phyloP scores from a whole-genome alignment of 2,329 filamentous ascomycete species.

The Phialophora macrospora region DNA sequence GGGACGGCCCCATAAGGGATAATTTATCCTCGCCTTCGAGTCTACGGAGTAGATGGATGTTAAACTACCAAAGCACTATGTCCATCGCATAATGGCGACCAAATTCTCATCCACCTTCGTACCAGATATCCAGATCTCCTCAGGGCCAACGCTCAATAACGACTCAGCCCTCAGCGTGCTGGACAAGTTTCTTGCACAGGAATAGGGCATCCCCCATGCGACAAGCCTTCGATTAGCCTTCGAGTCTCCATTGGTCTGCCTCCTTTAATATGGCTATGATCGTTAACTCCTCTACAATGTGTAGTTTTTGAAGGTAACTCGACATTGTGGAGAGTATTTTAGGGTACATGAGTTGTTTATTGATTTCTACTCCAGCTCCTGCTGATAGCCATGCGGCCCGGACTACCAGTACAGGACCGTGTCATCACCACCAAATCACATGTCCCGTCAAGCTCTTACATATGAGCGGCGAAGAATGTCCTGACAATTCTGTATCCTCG shows the following conservation, averaged over 20 bases:
- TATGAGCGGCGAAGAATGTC: conserved; percentile 23
- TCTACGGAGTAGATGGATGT: too few relatives aligned
- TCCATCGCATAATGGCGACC: too few relatives aligned
- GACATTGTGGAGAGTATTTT: not conserved
- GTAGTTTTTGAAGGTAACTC: not conserved
- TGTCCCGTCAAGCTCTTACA: conserved; percentile 38
- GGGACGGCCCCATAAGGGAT: too few relatives aligned
- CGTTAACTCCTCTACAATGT: not conserved
- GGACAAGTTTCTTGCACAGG: not conserved
- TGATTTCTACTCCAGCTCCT: not conserved
- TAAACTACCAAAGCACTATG: too few relatives aligned
- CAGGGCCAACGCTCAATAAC: too few relatives aligned
- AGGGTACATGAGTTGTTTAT: not conserved
- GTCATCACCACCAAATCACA: not conserved
- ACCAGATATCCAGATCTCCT: too few relatives aligned
- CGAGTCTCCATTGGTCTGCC: too few relatives aligned
- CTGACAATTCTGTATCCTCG: conserved; percentile 30
- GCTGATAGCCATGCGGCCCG: not conserved
- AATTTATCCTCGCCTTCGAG: too few relatives aligned
- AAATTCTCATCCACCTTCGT: too few relatives aligned
- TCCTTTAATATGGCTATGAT: not conserved
- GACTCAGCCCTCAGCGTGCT: too few relatives aligned
- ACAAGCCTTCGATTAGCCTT: too few relatives aligned
- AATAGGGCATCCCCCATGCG: too few relatives aligned
- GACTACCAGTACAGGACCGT: not conserved